Conservation (phyloP, 2,329 filamentous ascomycete species). For the Torrubiella hemipterigena region DNA sequence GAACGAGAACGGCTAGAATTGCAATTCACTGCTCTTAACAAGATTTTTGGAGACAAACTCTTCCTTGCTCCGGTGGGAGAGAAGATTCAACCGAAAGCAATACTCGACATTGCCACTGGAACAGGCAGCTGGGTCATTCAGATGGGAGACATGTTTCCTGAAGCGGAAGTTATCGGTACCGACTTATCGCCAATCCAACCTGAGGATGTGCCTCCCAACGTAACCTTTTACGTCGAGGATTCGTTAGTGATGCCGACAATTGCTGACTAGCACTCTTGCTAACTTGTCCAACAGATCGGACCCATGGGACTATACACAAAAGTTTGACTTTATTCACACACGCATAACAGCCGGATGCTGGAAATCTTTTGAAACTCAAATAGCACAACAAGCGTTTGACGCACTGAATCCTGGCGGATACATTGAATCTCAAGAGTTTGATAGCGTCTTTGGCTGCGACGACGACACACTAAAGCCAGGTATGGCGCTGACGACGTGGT, state of each 20-base stretch:
- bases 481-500: slow-evolving; percentile 26
- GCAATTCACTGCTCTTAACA: slow-evolving; percentile 24
- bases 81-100: slow-evolving; percentile 19
- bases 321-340: slow-evolving; percentile 43
- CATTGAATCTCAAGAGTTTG: slow-evolving; percentile 40
- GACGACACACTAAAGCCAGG: slow-evolving; percentile 29
- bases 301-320: slow-evolving; percentile 39
- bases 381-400: slow-evolving; percentile 40
- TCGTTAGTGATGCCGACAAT: slow-evolving; percentile 17
- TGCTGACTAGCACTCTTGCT: not conserved
- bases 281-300: slow-evolving; percentile 22
- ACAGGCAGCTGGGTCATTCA: slow-evolving; percentile 53
- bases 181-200: slow-evolving; percentile 60
- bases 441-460: slow-evolving; percentile 26
- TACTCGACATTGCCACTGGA: slow-evolving; percentile 33
- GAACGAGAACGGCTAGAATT: slow-evolving; percentile 29
- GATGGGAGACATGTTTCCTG: slow-evolving; percentile 50
- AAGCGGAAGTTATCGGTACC: slow-evolving; percentile 46
- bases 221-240: slow-evolving; percentile 65
- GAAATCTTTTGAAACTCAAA: slow-evolving; percentile 31
- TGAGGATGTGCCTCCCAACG: slow-evolving; percentile 54
- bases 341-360: slow-evolving; percentile 38
- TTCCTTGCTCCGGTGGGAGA: slow-evolving; percentile 29
- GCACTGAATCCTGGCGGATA: slow-evolving; percentile 39
- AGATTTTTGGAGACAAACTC: slow-evolving; percentile 25